Conservation (phyloP, 352 stramenopile genomes). For the Phytophthora boehmeriae region DNA sequence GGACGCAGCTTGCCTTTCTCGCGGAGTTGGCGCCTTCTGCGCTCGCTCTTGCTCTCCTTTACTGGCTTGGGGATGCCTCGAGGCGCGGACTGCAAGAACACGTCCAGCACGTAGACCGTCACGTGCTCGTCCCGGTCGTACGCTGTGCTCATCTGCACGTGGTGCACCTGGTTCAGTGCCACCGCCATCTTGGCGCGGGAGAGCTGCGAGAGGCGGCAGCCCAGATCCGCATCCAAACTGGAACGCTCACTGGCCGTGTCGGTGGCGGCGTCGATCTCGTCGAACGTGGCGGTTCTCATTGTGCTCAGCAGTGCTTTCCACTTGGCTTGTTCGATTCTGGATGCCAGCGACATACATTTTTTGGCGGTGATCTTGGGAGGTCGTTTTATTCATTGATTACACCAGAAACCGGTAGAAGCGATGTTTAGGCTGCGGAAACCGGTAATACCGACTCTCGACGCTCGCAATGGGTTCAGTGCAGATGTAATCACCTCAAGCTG, state of each 20-base stretch:
- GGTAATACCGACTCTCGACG: too few relatives aligned
- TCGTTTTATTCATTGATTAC: too few relatives aligned
- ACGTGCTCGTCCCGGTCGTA: constrained; percentile 37
- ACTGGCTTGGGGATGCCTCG: constrained; percentile 42
- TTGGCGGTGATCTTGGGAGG: neutral
- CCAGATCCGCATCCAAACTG: constrained; percentile 29
- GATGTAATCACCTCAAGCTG: too few relatives aligned
- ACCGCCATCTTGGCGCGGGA: constrained; percentile 42
- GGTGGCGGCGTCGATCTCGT: constrained; percentile 19
- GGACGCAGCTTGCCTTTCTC: constrained; percentile 23
- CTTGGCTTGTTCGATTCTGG: neutral
- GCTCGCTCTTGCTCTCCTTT: constrained; percentile 17
- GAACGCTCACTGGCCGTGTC: constrained; percentile 28
- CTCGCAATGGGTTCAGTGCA: too few relatives aligned
- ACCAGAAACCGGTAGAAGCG: too few relatives aligned
- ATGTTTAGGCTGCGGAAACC: too few relatives aligned
- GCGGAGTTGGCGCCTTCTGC: constrained; percentile 24
- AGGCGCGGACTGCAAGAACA: constrained; percentile 49
- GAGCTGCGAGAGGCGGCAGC: constrained; percentile 28
- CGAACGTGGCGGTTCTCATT: constrained; percentile 5
- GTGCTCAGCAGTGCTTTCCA: constrained; percentile 1
- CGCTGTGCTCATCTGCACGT: constrained; percentile 45
- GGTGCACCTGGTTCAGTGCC: constrained; percentile 65
- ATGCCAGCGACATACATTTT: neutral
- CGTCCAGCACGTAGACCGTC: constrained; percentile 56